Evolutionary conservation across 192 early-diverging fungal species (phyloP).

Genomic region (Umbelopsis vinacea): DNA sequence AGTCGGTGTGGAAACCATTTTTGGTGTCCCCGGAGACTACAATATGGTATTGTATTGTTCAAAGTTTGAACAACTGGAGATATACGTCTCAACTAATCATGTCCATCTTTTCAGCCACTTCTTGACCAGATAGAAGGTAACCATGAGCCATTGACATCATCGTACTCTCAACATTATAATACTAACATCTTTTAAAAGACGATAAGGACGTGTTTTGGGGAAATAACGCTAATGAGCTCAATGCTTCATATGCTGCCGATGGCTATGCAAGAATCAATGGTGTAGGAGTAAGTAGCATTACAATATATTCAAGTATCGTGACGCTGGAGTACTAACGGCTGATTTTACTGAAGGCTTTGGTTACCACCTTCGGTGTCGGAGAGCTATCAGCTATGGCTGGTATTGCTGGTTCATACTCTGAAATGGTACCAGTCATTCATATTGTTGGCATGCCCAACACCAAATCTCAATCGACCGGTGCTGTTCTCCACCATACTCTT

Average conservation of each 20-base stretch:
- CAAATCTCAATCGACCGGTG: conserved; percentile 49
- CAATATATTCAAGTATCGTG: background rate
- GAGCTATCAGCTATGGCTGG: conserved; percentile 43
- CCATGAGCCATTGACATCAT: background rate
- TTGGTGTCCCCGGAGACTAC: conserved; percentile 54
- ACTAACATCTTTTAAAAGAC: conserved; percentile 13
- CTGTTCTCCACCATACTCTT: conserved; percentile 53
- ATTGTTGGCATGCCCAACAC: conserved; percentile 56
- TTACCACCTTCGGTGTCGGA: conserved; percentile 47
- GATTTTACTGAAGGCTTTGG: conserved; percentile 24
- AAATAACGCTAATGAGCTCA: conserved; percentile 50
- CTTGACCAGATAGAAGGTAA: conserved; percentile 35
- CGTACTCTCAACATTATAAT: background rate
- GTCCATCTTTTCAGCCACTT: conserved; percentile 21
- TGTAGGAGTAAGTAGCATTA: conserved; percentile 31
- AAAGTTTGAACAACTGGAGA: no score
- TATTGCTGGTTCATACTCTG: conserved; percentile 51
- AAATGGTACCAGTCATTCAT: conserved; percentile 56
- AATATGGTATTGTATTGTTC: conserved; percentile 43
- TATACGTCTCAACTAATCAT: no score
- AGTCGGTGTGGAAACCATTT: conserved; percentile 46
- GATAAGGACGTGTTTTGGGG: conserved; percentile 47
- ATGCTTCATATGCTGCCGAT: conserved; percentile 51
- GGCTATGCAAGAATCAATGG: conserved; percentile 53
- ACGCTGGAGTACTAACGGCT: background rate